These are phyloP conservation scores for Blepharisma japonicum DNA, from an alignment of 73 alveolate genomes.

Conservation along the genomic window DNA sequence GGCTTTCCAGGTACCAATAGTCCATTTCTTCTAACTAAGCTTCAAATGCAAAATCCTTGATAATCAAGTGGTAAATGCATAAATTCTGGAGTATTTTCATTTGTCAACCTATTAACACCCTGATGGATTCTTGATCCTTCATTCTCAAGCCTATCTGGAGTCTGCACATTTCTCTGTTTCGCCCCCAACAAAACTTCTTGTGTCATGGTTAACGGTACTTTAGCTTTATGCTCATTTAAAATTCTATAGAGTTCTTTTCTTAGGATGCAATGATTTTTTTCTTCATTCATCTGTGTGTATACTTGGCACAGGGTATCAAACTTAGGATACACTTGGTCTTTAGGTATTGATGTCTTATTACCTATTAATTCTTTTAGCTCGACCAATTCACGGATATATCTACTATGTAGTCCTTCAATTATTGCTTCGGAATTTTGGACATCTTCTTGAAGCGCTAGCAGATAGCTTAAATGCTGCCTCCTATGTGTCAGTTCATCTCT, in stretches of 20 bases:
- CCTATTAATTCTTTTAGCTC: constrained; percentile 80
- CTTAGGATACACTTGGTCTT: constrained; percentile 89
- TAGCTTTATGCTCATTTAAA: constrained; percentile 61
- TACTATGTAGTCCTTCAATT: constrained; percentile 60
- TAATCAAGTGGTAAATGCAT: constrained; percentile 87
- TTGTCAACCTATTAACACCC: constrained; percentile 62
- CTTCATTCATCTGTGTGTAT: constrained; percentile 81
- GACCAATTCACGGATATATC: constrained; percentile 73
- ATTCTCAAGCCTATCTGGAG: constrained; percentile 22
- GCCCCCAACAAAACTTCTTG: constrained; percentile 45
- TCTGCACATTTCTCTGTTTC: neutral
- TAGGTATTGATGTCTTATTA: constrained; percentile 85
- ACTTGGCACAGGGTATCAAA: constrained; percentile 81
- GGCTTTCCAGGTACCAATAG: constrained; percentile 90
- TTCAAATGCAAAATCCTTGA: constrained; percentile 84
- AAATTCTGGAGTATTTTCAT: constrained; percentile 90
- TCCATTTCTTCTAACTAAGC: constrained; percentile 76
- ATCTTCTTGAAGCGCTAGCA: constrained; percentile 81
- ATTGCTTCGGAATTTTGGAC: constrained; percentile 67
- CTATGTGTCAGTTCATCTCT: constrained; percentile 78
- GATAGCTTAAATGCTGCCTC: constrained; percentile 77
- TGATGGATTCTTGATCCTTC: neutral
- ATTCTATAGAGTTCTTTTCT: constrained; percentile 79
- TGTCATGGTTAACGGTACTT: constrained; percentile 46
- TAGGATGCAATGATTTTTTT: constrained; percentile 67